Percentiles rank a stretch among this genome's conserved stretches.
These are phyloP conservation scores for Oryza coarctata DNA, from an alignment of 176 grass and related monocot genomes.

Conservation along the genomic window DNA sequence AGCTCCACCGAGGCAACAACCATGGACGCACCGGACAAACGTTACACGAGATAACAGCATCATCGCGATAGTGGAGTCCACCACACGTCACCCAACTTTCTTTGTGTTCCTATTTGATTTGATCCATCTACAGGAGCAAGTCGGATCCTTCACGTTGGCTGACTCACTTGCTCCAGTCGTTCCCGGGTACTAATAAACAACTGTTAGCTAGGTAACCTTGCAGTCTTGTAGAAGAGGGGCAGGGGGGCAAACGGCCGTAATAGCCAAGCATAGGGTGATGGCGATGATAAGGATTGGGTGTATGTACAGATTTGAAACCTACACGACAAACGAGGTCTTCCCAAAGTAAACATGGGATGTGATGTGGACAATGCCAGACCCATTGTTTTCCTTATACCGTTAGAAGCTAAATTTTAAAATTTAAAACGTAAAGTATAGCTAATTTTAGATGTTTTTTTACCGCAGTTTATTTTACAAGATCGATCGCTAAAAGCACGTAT, in stretches of 20 bases:
- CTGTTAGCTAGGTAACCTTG: too few relatives aligned
- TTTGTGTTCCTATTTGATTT: neutral
- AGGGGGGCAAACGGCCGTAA: too few relatives aligned
- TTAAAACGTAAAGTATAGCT: too few relatives aligned
- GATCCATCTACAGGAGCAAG: too few relatives aligned
- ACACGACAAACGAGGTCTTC: neutral
- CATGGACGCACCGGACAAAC: neutral
- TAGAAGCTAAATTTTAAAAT: too few relatives aligned
- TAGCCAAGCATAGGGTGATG: neutral
- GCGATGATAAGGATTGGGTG: neutral
- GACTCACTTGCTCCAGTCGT: neutral
- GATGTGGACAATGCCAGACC: neutral
- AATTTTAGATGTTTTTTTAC: too few relatives aligned
- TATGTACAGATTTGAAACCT: neutral
- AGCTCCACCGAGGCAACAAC: neutral
- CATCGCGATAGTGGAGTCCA: neutral
- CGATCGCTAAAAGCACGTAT: too few relatives aligned
- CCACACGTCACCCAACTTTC: neutral
- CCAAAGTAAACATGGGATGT: neutral
- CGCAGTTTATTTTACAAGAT: too few relatives aligned
- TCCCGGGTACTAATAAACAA: neutral
- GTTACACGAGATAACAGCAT: neutral
- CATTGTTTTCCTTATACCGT: too few relatives aligned
- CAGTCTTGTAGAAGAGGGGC: too few relatives aligned
- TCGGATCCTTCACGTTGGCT: neutral